Evolutionary conservation across 148 eudicot species (phyloP).

Genomic region (Dysphania ambrosioides): DNA sequence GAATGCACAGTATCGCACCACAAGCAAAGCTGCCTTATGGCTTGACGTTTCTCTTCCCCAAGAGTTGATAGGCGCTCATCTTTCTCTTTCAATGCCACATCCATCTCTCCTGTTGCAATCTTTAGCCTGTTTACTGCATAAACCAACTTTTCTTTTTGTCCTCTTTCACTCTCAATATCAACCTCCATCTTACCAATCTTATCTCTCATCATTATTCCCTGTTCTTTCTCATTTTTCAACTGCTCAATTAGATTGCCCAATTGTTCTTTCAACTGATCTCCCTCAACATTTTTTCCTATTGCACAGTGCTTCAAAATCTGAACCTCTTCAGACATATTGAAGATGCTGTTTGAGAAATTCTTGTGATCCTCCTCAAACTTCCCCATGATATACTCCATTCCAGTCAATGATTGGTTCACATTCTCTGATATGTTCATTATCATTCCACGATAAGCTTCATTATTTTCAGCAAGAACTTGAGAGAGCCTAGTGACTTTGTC

Average conservation of each 20-base stretch:
- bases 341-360: slow-evolving; percentile 45
- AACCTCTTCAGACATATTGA: slow-evolving; percentile 51
- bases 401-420: slow-evolving; percentile 39
- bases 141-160: slow-evolving; percentile 35
- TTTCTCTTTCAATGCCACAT: slow-evolving; percentile 27
- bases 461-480: slow-evolving; percentile 35
- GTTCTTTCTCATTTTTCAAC: slow-evolving; percentile 37
- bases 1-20: slow-evolving; percentile 55
- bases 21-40: slow-evolving; percentile 69
- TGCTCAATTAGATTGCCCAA: slow-evolving; percentile 33
- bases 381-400: slow-evolving; percentile 44
- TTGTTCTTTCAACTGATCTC: slow-evolving; percentile 38
- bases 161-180: slow-evolving; percentile 32
- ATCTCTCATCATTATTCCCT: slow-evolving; percentile 28
- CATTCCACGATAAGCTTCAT: slow-evolving; percentile 47
- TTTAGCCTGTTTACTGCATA: slow-evolving; percentile 36
- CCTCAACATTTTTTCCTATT: slow-evolving; percentile 40
- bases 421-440: slow-evolving; percentile 45
- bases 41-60: slow-evolving; percentile 74
- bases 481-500: slow-evolving; percentile 39
- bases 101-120: slow-evolving; percentile 39
- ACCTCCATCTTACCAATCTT: slow-evolving; percentile 39
- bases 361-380: slow-evolving; percentile 70
- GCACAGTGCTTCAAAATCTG: slow-evolving; percentile 47
- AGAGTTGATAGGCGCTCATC: slow-evolving; percentile 38